phyloP scores from a whole-genome alignment of 2,329 filamentous ascomycete genomes.

The Orbilia blumenaviensis region DNA sequence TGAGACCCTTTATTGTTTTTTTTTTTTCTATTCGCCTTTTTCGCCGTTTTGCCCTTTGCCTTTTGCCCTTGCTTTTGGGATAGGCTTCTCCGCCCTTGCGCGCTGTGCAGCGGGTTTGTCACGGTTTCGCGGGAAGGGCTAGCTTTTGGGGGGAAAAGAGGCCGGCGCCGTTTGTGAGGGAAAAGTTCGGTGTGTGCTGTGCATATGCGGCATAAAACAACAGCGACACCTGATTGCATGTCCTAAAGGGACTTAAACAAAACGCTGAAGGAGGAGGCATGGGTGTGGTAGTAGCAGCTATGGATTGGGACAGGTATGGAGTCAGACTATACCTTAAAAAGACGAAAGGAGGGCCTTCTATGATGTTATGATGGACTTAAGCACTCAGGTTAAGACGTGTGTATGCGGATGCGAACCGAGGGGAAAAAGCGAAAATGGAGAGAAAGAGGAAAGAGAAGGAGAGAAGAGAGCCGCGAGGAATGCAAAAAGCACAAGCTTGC shows the following conservation, averaged over 20 bases:
- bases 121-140: constrained; percentile 13
- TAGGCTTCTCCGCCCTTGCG: constrained; percentile 45
- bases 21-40: not conserved
- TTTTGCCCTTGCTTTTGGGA: constrained; percentile 17
- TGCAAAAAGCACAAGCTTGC: not conserved
- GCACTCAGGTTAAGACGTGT: too few species aligned
- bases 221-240: not conserved
- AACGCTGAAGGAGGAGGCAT: too few species aligned
- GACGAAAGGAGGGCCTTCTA: not conserved
- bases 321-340: constrained; percentile 6
- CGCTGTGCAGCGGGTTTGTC: constrained; percentile 48
- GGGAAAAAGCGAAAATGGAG: too few species aligned
- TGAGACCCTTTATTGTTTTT: not conserved
- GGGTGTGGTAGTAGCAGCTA: too few species aligned
- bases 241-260: too few species aligned
- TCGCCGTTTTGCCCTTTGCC: not conserved
- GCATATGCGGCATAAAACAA: constrained; percentile 15
- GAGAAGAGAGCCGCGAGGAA: constrained; percentile 8
- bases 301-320: not conserved
- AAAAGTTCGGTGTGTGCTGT: not conserved
- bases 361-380: too few species aligned
- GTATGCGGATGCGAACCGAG: too few species aligned
- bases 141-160: constrained; percentile 3
- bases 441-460: not conserved
- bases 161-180: not conserved